Evolutionary conservation across 495 filamentous ascomycete species (phyloP), one percentile per base, ranked within the genome.

Genomic region (Penicillium antarcticum): DNA sequence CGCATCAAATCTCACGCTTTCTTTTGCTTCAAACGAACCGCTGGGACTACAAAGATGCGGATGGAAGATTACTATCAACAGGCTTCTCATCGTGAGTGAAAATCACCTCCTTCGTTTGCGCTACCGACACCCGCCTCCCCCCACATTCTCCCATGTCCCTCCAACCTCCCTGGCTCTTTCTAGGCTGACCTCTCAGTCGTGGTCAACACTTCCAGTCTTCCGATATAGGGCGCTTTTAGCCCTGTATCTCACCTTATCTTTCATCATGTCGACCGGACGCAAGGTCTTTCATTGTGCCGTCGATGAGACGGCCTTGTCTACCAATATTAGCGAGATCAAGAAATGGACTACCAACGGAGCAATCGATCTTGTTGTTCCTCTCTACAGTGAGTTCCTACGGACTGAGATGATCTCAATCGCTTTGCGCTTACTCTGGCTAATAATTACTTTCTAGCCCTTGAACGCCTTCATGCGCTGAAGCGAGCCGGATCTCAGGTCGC

Each of bases 251-350:
- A 33, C 17, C 40, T 34, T 52, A 35, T 38, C 23, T 43, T 42
- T 31, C 55, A 57, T 45, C 56, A 77, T 77, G 74, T 69, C 72
- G 62, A 61, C 81, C 23, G 69, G 70, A 38, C 75, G 81, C 61
- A 87, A 85, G 71, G 71, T 84, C 64, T 85, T 85, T 68, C 83
- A 86, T 71, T 88, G 86, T 73, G 82, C 87, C 60, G 80, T 87
- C 65, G 86, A 89, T 67, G 86, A 87, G 60, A 85, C 82, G 45
- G 86, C 84, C 29, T 63, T 88, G 56, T 80, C 84, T 21, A 83
- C 82, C 51, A 84, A 84, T 43, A 85, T 87, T 61, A 83, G 80
- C 57, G 81, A 80, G 60, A 82, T 88, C 51, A 83, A 87, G 70
- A 77, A 79, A 69, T 87, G 85, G 83, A 78, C 85, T 29, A 73